A percentile compares a stretch with the other conserved stretches of the same genome.
Evolutionary conservation across 495 filamentous ascomycete genomes (phyloP).

Genomic region (Xylaria curta): DNA sequence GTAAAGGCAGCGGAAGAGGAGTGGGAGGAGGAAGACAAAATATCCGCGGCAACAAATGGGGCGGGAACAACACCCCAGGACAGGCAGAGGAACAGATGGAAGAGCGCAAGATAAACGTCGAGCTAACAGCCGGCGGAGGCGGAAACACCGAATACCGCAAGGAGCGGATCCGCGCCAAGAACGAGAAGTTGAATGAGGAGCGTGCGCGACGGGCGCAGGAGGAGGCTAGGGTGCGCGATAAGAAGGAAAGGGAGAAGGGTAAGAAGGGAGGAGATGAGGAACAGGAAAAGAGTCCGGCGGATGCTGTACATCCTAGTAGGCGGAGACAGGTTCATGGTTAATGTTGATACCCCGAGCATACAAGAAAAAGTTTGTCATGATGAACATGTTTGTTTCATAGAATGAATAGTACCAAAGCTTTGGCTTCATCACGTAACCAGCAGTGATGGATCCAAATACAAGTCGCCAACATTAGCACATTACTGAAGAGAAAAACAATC

Average conservation of each 20-base stretch:
- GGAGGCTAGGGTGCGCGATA: slow-evolving; percentile 57
- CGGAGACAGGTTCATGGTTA: slow-evolving; percentile 50
- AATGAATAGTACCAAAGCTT: not conserved
- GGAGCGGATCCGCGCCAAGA: slow-evolving; percentile 83
- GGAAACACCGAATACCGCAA: slow-evolving; percentile 74
- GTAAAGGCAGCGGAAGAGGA: not conserved
- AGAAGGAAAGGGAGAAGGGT: slow-evolving; percentile 52
- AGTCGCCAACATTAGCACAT: not conserved
- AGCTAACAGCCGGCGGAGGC: slow-evolving; percentile 89
- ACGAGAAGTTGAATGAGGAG: slow-evolving; percentile 85
- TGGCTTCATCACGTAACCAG: not conserved
- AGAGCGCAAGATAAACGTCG: slow-evolving; percentile 81
- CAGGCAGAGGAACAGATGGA: slow-evolving; percentile 21
- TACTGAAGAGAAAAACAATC: not conserved
- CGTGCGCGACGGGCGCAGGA: slow-evolving; percentile 62
- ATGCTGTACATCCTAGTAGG: slow-evolving; percentile 66
- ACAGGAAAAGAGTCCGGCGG: slow-evolving; percentile 40
- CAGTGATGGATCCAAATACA: not conserved
- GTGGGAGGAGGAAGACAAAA: not conserved
- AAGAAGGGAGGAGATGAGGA: slow-evolving; percentile 34
- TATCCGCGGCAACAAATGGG: not conserved
- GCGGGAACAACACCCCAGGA: not conserved
- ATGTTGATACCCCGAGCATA: slow-evolving; percentile 24
- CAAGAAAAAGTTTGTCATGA: not conserved
- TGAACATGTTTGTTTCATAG: not conserved